phyloP scores from a whole-genome alignment of 257 asterid genomes.

The Petunia axillaris region DNA sequence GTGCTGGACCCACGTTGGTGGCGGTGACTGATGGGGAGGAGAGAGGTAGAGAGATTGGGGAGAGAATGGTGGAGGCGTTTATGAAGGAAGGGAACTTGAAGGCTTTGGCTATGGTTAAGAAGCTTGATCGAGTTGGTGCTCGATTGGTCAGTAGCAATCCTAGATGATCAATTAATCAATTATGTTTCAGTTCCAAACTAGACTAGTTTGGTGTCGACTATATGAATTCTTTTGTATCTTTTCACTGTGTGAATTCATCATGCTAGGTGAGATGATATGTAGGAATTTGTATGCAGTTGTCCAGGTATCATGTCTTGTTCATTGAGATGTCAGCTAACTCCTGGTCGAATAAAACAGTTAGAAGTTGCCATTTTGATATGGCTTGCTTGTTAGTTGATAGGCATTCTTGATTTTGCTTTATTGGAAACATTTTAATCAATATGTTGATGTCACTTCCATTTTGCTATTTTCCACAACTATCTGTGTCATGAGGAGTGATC shows the following conservation, averaged over 20 bases:
- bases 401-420: conserved; percentile 3
- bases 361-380: conserved; percentile 1
- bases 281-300: neutral
- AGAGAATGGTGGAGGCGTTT: conserved; percentile 90
- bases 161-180: conserved; percentile 33
- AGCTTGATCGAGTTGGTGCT: conserved; percentile 90
- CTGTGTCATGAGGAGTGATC: neutral
- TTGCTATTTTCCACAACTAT: neutral
- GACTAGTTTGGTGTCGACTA: neutral
- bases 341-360: neutral
- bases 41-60: conserved; percentile 69
- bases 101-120: conserved; percentile 69
- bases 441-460: neutral
- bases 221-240: neutral
- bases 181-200: neutral
- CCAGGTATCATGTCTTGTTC: neutral
- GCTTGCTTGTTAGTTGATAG: neutral
- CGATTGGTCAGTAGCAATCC: conserved; percentile 64
- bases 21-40: conserved; percentile 74
- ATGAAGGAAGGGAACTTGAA: conserved; percentile 67
- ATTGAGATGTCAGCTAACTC: neutral
- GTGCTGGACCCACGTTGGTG: conserved; percentile 90
- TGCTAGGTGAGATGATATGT: conserved; percentile 13
- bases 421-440: neutral
- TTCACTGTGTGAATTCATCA: conserved; percentile 6